Evolutionary conservation across 192 early-diverging fungal species (phyloP).

Genomic region (Umbelopsis isabellina): DNA sequence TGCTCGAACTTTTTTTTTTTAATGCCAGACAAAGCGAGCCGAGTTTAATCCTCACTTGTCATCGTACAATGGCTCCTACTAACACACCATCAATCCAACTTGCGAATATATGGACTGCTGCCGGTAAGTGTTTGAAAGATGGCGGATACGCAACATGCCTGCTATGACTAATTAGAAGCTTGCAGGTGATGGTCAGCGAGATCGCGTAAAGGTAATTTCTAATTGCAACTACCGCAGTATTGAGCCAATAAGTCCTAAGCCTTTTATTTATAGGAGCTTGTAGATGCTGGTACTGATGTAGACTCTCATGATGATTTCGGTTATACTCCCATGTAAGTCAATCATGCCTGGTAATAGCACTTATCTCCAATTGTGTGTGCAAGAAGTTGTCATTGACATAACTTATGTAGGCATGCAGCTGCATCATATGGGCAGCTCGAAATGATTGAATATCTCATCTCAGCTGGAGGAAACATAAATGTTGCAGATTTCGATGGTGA

Average conservation of each 20-base stretch:
- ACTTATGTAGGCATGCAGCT: conserved; percentile 59
- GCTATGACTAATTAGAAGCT: neutral
- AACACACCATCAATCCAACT: conserved; percentile 21
- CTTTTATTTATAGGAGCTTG: conserved; percentile 40
- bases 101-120: conserved; percentile 72
- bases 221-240: neutral
- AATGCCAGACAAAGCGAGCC: no score
- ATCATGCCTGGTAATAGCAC: neutral
- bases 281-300: conserved; percentile 54
- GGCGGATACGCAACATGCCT: neutral
- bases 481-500: conserved; percentile 80
- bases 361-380: no score
- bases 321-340: conserved; percentile 74
- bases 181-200: conserved; percentile 61
- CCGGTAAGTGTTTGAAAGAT: conserved; percentile 31
- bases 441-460: conserved; percentile 68
- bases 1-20: no score
- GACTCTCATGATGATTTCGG: conserved; percentile 80
- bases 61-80: conserved; percentile 7
- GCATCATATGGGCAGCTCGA: conserved; percentile 72
- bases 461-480: conserved; percentile 66
- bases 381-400: no score
- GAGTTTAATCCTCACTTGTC: no score
- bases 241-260: neutral
- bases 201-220: conserved; percentile 53